Evolutionary conservation across 129 eudicot species (phyloP), one percentile per base, ranked within the genome.

Genomic region (Chrysanthemum seticuspe): DNA sequence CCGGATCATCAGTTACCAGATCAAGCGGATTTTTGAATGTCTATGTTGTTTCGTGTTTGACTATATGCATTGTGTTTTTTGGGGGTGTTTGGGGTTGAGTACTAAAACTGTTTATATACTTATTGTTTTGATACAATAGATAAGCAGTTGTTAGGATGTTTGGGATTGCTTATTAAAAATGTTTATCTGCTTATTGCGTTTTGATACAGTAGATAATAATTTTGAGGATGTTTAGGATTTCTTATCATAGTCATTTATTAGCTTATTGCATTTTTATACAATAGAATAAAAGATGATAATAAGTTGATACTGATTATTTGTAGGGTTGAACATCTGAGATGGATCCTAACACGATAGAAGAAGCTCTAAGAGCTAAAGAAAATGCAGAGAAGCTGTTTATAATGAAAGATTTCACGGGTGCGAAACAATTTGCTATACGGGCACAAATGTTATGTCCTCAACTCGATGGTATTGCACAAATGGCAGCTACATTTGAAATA

Each of bases 401-500:
- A 62, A 82, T 82, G 79, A 83, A 70, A 74, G 91, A 93, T 72
- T 89, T 76, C 73, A 65, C 68, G 0, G 97, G 89, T n/a, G 98
- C 98, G 1, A 87, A 68, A 57, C 89, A 83, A 59, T 80, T 68
- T 78, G 98, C 98, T 63, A 61, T 86, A 25, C 82, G 87, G 74
- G 98, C 98, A 65, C 98, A 93, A 72, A 76, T 53, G 57, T 60
- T 93, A 61, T 90, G 87, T 79, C 96, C 97, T 72, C 85, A 84
- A 65, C 78, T 93, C 23, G 98, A 93, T 76, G 98, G 98, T 13
- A 81, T 93, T 49, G 74, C 90, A 45, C 96, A 93, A 67, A 93
- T 93, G 98, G 96, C 88, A 71, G 96, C 97, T 54, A 93, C 98
- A 2, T 93, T 87, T 69, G 97, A 83, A 70, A 89, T 90, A 59